Percentiles rank a stretch among this genome's conserved stretches.
Evolutionary conservation across 2,329 filamentous ascomycete species (phyloP).

Genomic region (Pestalotiopsis sp.): DNA sequence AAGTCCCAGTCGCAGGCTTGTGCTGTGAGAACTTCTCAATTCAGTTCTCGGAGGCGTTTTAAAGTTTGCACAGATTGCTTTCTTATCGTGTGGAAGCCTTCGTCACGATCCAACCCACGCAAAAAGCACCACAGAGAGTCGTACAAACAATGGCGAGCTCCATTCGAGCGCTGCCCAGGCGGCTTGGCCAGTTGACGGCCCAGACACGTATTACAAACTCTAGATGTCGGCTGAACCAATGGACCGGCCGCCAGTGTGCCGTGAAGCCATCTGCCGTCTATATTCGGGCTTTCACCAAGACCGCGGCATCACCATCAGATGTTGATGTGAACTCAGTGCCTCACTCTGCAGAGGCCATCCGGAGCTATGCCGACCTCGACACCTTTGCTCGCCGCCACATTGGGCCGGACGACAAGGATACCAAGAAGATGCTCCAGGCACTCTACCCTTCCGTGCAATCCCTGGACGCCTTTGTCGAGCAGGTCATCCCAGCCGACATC

Average conservation of each 20-base stretch:
- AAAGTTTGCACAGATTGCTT: neutral
- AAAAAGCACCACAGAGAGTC: neutral
- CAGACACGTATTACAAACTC: constrained; percentile 26
- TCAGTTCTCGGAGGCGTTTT: neutral
- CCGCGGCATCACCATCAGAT: constrained; percentile 12
- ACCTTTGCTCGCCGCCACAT: constrained; percentile 85
- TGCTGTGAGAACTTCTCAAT: neutral
- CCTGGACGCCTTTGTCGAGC: constrained; percentile 80
- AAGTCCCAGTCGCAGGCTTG: neutral
- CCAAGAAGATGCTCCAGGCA: constrained; percentile 76
- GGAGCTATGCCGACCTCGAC: constrained; percentile 45
- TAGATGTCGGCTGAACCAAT: constrained; percentile 18
- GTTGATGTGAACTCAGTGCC: constrained; percentile 22
- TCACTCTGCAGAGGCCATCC: constrained; percentile 17
- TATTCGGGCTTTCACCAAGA: constrained; percentile 18
- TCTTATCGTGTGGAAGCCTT: neutral
- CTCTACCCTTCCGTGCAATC: constrained; percentile 74
- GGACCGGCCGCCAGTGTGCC: constrained; percentile 24
- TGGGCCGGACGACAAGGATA: constrained; percentile 72
- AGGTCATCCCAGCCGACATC: constrained; percentile 83
- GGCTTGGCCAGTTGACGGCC: constrained; percentile 30
- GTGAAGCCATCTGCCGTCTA: constrained; percentile 16
- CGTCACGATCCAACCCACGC: neutral
- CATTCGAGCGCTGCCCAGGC: constrained; percentile 26
- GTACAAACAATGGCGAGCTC: constrained; percentile 27